A percentile compares a stretch with the other conserved stretches of the same genome.
Evolutionary conservation across 345 rosid genomes (phyloP).

Genomic region (Euclidium syriacum): DNA sequence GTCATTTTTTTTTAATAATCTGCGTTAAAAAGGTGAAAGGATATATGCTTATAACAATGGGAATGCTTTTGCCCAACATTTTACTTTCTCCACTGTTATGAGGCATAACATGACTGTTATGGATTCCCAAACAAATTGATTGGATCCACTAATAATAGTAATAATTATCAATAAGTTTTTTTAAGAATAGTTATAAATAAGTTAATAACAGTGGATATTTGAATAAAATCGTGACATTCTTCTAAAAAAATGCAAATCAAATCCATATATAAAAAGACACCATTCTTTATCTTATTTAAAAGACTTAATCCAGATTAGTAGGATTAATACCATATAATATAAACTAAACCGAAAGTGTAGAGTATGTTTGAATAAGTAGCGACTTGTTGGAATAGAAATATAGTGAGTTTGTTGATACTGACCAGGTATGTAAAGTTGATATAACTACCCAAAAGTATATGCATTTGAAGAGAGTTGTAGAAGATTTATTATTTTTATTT

Average conservation of each 20-base stretch:
- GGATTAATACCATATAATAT: not conserved
- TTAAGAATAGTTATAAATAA: too few relatives aligned
- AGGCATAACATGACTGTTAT: slow-evolving; percentile 29
- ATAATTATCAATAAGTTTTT: too few relatives aligned
- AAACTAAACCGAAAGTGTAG: too few relatives aligned
- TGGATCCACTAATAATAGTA: slow-evolving; percentile 20
- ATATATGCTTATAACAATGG: slow-evolving; percentile 29
- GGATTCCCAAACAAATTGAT: slow-evolving; percentile 30
- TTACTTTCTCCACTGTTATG: slow-evolving; percentile 25
- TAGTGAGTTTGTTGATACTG: too few relatives aligned
- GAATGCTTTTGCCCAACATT: slow-evolving; percentile 23
- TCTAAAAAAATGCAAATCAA: not conserved
- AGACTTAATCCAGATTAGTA: not conserved
- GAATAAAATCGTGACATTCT: not conserved
- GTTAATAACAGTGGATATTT: not conserved
- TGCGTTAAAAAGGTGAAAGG: slow-evolving; percentile 23
- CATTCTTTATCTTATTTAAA: not conserved
- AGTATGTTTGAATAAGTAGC: too few relatives aligned
- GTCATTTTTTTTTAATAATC: slow-evolving; percentile 12
- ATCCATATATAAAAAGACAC: not conserved
- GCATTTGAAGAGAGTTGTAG: too few relatives aligned
- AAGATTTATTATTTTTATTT: too few relatives aligned
- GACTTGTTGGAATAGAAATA: too few relatives aligned
- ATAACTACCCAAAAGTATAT: too few relatives aligned
- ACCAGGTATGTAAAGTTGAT: too few relatives aligned